Percentiles rank a stretch among this genome's conserved stretches.
Conservation (phyloP, 2,329 filamentous ascomycete genomes). For the Calonectria fujianensis region DNA sequence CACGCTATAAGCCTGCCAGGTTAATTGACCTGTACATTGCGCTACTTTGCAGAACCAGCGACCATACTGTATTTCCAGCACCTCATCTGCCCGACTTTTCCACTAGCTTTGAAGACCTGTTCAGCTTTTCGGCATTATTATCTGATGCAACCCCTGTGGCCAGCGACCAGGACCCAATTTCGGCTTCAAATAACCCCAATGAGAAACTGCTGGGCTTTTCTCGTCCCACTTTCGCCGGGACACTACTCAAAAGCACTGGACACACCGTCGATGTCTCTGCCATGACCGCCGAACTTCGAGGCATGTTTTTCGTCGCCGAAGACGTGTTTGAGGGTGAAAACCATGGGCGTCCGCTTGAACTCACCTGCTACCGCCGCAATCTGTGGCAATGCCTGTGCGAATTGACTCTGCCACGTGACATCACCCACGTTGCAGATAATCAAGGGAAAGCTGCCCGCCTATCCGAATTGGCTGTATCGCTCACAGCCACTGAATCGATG, state of each 20-base stretch:
- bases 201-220: conserved; percentile 84
- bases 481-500: conserved; percentile 92
- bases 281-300: conserved; percentile 84
- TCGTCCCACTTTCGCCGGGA: conserved; percentile 74
- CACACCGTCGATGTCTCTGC: conserved; percentile 61
- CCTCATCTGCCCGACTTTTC: background rate
- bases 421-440: conserved; percentile 81
- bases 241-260: conserved; percentile 80
- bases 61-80: background rate
- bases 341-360: conserved; percentile 79
- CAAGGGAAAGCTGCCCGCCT: conserved; percentile 86
- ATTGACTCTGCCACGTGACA: conserved; percentile 84
- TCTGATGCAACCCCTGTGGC: conserved; percentile 78
- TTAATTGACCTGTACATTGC: background rate
- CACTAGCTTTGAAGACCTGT: conserved; percentile 62
- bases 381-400: conserved; percentile 96
- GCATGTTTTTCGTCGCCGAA: conserved; percentile 92
- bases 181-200: conserved; percentile 66
- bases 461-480: conserved; percentile 85
- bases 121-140: conserved; percentile 81
- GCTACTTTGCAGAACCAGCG: conserved; percentile 65
- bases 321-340: conserved; percentile 81
- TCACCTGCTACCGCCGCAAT: conserved; percentile 96
- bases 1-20: background rate
- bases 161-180: conserved; percentile 74